A percentile compares a stretch with the other conserved stretches of the same genome.
These are phyloP conservation scores for Geotrichum citri-aurantii DNA, from an alignment of 1,139 yeast species.

Conservation along the genomic window DNA sequence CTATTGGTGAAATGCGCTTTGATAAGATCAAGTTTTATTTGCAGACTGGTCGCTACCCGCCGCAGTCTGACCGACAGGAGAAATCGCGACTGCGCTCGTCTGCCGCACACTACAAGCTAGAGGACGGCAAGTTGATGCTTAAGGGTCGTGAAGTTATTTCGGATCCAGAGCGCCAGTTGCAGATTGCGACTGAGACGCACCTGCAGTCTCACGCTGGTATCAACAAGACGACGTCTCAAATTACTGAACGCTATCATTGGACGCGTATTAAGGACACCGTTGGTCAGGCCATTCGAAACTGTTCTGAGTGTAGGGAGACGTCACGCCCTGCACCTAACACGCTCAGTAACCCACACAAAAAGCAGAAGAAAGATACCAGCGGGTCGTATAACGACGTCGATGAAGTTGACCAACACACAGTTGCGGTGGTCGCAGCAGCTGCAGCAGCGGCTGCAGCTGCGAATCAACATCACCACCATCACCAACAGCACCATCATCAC, in stretches of 20 bases:
- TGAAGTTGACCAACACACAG: slow-evolving; percentile 1
- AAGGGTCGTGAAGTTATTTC: slow-evolving; percentile 78
- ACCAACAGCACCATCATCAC: not conserved
- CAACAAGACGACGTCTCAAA: slow-evolving; percentile 72
- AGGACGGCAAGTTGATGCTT: slow-evolving; percentile 66
- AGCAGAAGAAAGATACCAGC: slow-evolving; percentile 22
- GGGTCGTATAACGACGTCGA: slow-evolving; percentile 13
- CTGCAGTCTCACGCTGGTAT: slow-evolving; percentile 77
- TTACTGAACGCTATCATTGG: slow-evolving; percentile 86
- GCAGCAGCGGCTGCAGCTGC: slow-evolving; percentile 24
- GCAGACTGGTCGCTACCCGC: slow-evolving; percentile 83
- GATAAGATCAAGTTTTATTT: slow-evolving; percentile 74
- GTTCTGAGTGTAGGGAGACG: slow-evolving; percentile 63
- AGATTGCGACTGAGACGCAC: slow-evolving; percentile 70
- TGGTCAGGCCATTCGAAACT: slow-evolving; percentile 67
- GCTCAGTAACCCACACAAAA: slow-evolving; percentile 15
- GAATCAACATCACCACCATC: slow-evolving; percentile 6
- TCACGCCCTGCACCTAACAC: slow-evolving; percentile 27
- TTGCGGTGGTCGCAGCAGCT: slow-evolving; percentile 25
- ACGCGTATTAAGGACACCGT: slow-evolving; percentile 85
- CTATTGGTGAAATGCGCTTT: slow-evolving; percentile 56
- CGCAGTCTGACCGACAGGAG: slow-evolving; percentile 72
- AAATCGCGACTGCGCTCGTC: slow-evolving; percentile 78
- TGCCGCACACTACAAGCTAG: slow-evolving; percentile 69
- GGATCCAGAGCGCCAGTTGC: slow-evolving; percentile 67